phyloP scores from a whole-genome alignment of 306 rosid species.

The Acacia acuminata region DNA sequence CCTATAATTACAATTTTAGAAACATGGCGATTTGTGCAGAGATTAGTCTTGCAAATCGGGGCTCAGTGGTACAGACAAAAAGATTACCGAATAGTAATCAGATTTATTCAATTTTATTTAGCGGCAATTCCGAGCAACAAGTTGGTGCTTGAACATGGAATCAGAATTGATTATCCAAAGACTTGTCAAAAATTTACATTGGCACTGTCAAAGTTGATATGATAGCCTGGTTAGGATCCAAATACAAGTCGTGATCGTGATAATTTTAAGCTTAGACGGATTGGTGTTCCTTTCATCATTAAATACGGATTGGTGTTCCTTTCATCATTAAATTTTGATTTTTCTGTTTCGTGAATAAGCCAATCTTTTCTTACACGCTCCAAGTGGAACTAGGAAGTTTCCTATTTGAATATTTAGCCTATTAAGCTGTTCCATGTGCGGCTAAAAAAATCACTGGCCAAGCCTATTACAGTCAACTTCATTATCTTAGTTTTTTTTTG shows the following conservation, averaged over 20 bases:
- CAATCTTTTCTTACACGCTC: background rate
- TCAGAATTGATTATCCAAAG: too few species aligned
- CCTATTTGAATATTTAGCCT: background rate
- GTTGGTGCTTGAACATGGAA: too few species aligned
- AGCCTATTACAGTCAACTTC: conserved; percentile 17
- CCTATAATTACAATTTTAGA: conserved; percentile 7
- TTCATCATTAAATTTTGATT: background rate
- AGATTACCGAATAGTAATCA: background rate
- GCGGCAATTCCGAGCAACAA: background rate
- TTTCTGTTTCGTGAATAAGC: background rate
- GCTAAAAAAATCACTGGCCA: background rate
- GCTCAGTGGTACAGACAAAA: background rate
- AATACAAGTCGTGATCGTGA: background rate
- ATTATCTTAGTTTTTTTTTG: background rate
- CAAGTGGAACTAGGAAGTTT: background rate
- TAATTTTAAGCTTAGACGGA: background rate
- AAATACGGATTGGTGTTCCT: background rate
- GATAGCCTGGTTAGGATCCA: background rate
- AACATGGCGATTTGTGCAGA: background rate
- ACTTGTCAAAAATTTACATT: background rate
- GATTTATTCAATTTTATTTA: background rate
- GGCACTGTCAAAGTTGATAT: background rate
- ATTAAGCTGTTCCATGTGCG: background rate
- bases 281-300: background rate
- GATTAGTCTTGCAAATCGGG: background rate